Evolutionary conservation across 2,329 filamentous ascomycete genomes (phyloP).

Genomic region (Nigrospora sphaerica): DNA sequence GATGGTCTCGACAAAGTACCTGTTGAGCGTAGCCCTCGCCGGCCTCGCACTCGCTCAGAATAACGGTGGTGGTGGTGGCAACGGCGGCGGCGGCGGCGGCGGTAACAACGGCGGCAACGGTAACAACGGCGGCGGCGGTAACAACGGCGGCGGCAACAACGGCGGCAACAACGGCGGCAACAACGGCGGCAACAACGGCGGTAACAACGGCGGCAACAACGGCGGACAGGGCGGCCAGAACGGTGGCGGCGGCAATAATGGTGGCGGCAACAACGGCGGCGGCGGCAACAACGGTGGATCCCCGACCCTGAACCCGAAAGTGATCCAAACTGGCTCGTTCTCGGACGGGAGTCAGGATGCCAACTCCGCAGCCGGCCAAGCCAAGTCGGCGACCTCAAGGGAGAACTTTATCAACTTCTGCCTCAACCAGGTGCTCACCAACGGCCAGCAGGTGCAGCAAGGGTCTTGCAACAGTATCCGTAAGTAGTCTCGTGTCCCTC

Average conservation of each 20-base stretch:
- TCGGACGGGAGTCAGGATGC: conserved; percentile 14
- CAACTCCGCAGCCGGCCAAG: conserved; percentile 33
- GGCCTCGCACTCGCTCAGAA: conserved; percentile 1
- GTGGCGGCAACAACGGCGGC: conserved; percentile 10
- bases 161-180: conserved; percentile 18
- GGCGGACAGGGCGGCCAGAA: conserved; percentile 10
- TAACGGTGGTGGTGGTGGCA: neutral
- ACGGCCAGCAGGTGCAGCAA: conserved; percentile 47
- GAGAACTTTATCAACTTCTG: conserved; percentile 61
- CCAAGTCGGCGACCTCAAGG: conserved; percentile 44
- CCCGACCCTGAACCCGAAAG: conserved; percentile 30
- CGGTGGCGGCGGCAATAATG: conserved; percentile 11
- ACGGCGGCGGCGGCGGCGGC: conserved; percentile 4
- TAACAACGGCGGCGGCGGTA: conserved; percentile 6
- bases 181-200: conserved; percentile 12
- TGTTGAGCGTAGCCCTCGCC: neutral
- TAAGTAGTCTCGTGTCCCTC: conserved; percentile 24
- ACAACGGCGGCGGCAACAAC: conserved; percentile 5
- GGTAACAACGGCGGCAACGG: conserved; percentile 7
- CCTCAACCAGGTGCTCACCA: conserved; percentile 44
- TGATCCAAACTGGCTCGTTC: conserved; percentile 42
- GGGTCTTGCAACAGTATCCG: conserved; percentile 60
- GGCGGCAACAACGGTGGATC: conserved; percentile 8
- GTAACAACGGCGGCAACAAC: conserved; percentile 11
- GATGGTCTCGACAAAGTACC: neutral